Conservation (phyloP, 805 yeast species). For the Starmerella geochares region DNA sequence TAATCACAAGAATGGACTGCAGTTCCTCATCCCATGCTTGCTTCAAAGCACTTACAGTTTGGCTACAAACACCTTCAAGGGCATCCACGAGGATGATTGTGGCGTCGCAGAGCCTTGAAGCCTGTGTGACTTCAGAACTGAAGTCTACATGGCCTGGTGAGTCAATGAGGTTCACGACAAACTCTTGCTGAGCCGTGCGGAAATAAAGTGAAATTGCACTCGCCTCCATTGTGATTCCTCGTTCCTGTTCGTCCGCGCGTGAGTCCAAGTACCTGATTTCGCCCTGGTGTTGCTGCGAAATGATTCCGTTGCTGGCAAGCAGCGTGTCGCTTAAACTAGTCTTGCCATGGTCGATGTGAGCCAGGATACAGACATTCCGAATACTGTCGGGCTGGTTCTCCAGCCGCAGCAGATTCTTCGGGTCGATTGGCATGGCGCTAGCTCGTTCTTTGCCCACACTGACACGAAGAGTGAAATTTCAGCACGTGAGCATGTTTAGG, state of each 20-base stretch:
- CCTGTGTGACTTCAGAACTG: constrained; percentile 90
- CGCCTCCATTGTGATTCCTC: constrained; percentile 97
- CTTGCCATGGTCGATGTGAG: constrained; percentile 98
- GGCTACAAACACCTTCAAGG: constrained; percentile 97
- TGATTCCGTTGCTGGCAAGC: constrained; percentile 90
- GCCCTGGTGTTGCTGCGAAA: constrained; percentile 90
- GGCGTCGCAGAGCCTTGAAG: constrained; percentile 93
- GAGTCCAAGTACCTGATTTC: constrained; percentile 86
- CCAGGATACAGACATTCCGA: constrained; percentile 86
- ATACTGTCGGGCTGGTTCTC: constrained; percentile 62
- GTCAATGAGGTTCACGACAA: constrained; percentile 82
- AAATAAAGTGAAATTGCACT: constrained; percentile 86
- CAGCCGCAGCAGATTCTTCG: constrained; percentile 52
- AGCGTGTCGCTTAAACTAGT: constrained; percentile 88
- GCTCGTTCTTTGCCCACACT: background rate
- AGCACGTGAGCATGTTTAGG: constrained; percentile 9
- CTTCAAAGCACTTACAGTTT: constrained; percentile 80
- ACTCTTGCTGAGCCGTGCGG: constrained; percentile 52
- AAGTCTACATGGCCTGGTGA: constrained; percentile 99
- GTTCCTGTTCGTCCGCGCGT: constrained; percentile 84
- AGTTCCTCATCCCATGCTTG: constrained; percentile 93
- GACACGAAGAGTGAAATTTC: constrained; percentile 1
- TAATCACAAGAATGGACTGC: constrained; percentile 77
- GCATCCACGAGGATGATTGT: constrained; percentile 92
- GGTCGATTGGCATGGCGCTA: constrained; percentile 37